Evolutionary conservation across 768 basidiomycete species (phyloP).

Genomic region (Lactarius deliciosus): DNA sequence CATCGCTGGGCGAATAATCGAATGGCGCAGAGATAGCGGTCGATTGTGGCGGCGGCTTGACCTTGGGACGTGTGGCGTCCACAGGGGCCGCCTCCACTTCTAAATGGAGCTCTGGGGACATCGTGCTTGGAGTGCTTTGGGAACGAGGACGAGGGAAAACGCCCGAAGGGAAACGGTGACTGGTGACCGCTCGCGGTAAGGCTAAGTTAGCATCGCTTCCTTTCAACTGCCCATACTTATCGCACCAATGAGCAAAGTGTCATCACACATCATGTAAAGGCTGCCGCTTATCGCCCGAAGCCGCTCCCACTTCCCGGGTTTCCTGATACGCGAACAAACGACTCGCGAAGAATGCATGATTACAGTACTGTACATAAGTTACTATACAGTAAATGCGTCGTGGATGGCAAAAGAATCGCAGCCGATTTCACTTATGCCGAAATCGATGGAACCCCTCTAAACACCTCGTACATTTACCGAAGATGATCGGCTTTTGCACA

Average conservation of each 20-base stretch:
- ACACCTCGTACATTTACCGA: not conserved
- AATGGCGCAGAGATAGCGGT: constrained; percentile 55
- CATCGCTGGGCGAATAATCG: constrained; percentile 68
- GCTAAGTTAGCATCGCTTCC: not conserved
- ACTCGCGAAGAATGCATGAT: not conserved
- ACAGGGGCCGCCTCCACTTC: constrained; percentile 3
- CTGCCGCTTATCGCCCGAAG: not conserved
- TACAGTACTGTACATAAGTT: not conserved
- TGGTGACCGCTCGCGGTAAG: not conserved
- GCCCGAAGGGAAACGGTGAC: not conserved
- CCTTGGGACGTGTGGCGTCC: constrained; percentile 14
- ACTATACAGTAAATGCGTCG: not conserved
- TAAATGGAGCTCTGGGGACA: constrained; percentile 25
- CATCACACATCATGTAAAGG: not conserved
- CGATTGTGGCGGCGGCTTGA: constrained; percentile 51
- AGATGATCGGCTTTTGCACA: not conserved
- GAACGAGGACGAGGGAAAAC: too few relatives aligned
- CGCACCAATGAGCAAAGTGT: not conserved
- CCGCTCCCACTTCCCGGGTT: not conserved
- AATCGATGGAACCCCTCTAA: not conserved
- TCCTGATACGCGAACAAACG: not conserved
- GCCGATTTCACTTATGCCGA: not conserved
- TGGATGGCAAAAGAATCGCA: not conserved
- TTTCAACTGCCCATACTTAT: not conserved
- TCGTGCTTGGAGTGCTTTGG: not conserved